Percentiles rank a stretch among this genome's conserved stretches.
These are phyloP conservation scores for Chytriomyces sp. DNA, from an alignment of 192 early-diverging fungal species.

Conservation along the genomic window DNA sequence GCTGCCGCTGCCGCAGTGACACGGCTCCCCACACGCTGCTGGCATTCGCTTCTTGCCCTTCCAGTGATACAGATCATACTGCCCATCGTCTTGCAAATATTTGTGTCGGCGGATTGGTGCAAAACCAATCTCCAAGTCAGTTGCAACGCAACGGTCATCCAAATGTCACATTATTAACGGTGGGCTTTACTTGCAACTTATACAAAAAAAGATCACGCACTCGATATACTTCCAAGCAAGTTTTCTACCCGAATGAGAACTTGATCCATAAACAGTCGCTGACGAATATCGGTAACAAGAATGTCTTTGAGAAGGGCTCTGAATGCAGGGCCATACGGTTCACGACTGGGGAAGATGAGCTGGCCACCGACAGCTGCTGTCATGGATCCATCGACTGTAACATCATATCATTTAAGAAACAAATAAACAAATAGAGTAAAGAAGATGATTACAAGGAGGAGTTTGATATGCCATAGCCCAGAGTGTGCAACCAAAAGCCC, in stretches of 20 bases:
- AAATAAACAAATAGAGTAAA: neutral
- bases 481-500: slow-evolving; percentile 59
- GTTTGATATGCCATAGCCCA: slow-evolving; percentile 53
- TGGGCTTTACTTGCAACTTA: neutral
- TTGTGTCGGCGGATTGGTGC: no score
- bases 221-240: slow-evolving; percentile 10
- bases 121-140: no score
- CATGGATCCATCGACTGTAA: slow-evolving; percentile 52
- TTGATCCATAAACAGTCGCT: slow-evolving; percentile 17
- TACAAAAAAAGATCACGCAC: neutral
- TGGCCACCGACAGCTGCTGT: slow-evolving; percentile 50
- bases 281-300: slow-evolving; percentile 13
- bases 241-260: slow-evolving; percentile 14
- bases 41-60: no score
- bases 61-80: no score
- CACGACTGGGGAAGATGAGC: slow-evolving; percentile 43
- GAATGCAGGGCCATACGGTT: slow-evolving; percentile 32
- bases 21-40: no score
- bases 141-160: no score
- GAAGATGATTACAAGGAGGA: slow-evolving; percentile 48
- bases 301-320: slow-evolving; percentile 27
- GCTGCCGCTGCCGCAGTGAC: no score
- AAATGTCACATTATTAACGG: no score
- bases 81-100: no score
- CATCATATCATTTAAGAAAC: no score